Evolutionary conservation across 176 grass and related monocot species (phyloP).

Genomic region (Oryza rufipogon): DNA sequence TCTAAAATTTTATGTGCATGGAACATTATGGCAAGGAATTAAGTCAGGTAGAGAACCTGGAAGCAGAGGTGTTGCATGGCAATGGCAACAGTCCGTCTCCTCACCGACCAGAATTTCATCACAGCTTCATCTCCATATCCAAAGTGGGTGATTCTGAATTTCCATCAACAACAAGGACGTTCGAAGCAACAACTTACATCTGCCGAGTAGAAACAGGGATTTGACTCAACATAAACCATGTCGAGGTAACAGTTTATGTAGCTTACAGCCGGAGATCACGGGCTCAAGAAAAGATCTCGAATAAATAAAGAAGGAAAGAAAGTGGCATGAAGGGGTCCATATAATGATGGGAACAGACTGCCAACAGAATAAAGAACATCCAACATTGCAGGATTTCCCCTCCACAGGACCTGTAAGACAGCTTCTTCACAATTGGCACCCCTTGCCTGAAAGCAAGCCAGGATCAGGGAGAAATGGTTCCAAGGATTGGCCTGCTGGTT

Average conservation of each 20-base stretch:
- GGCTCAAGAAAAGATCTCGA: slow-evolving; percentile 10
- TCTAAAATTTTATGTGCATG: no score
- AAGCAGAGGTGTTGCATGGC: no score
- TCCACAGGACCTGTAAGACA: slow-evolving; percentile 32
- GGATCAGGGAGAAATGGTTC: slow-evolving; percentile 50
- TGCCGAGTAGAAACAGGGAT: slow-evolving; percentile 4
- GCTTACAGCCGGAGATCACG: background rate
- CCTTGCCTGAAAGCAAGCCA: slow-evolving; percentile 22
- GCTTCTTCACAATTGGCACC: slow-evolving; percentile 6
- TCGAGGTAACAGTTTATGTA: background rate
- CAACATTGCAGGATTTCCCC: slow-evolving; percentile 26
- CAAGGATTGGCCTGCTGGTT: slow-evolving; percentile 16
- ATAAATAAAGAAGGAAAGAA: background rate
- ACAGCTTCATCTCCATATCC: no score
- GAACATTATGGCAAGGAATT: no score
- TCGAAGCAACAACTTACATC: background rate
- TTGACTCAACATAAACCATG: background rate
- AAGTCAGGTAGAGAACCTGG: no score
- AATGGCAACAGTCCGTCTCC: no score
- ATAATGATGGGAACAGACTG: slow-evolving; percentile 30
- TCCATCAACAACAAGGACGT: background rate
- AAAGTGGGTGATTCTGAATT: background rate
- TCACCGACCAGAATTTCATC: no score
- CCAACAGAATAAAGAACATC: slow-evolving; percentile 30
- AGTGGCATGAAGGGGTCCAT: background rate